Evolutionary conservation across 768 basidiomycete species (phyloP), one percentile per base, ranked within the genome.

Genomic region (Leucosporidium yakuticum): DNA sequence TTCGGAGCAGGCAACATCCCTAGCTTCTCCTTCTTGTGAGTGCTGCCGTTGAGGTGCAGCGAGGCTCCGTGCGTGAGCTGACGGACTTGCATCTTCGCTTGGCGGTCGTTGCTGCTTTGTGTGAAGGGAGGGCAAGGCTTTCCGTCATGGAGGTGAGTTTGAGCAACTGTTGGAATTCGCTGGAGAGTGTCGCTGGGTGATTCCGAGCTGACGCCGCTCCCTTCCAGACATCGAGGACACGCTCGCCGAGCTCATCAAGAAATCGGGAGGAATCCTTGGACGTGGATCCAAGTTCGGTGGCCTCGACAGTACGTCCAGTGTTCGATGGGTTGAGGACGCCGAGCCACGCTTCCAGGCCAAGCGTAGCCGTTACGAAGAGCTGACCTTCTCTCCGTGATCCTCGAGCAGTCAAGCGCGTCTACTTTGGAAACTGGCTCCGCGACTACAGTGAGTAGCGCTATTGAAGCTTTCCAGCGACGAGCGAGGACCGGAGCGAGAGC

Each of bases 101-200:
- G 32, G 34, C 59, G 44, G 27, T 60, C 88, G 27, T 90, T 86
- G 39, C 76, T 87, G 89, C 9, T 94, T 88, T 77, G 84, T 94
- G 17, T 15, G 14, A 44, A 44, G 39, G 79, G 91, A 94, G 77
- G 90, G 88, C 31, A 75, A 74, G 71, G 89, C 89, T 1, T 90
- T 70, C 69, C 31, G 74, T 55, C 36, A 34, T n/a, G 67, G 55
- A 27, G 44, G 27, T 50, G 12, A 12, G 31, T 8, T 1, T 36
- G 25, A 7, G 4, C 36, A 8, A n/a, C 27, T 19, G 23, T 20
- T 4, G 11, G 19, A 25, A 29, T 27, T 8, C 23, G 19, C 27
- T 25, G 6, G 12, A 44, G 58, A 23, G 21, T 8, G 4, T 47
- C 23, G 14, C 39, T 17, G 59, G 39, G 14, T 9, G 39, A 15